These are phyloP conservation scores for Boletus vinaceobasis DNA, from an alignment of 768 basidiomycete genomes.

Conservation along the genomic window DNA sequence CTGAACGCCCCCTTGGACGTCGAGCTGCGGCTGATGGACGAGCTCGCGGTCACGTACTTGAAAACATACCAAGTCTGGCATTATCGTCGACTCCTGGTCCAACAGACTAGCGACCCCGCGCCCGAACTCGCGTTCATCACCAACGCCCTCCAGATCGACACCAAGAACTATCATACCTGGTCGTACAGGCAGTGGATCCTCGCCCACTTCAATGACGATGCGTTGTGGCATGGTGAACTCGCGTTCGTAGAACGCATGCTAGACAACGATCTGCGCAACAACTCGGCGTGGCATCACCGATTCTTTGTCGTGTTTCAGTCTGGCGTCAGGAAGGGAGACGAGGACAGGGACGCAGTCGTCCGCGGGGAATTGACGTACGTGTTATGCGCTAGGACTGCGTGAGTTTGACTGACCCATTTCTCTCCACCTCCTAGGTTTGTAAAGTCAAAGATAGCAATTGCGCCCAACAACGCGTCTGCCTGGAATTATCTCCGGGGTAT, in stretches of 20 bases:
- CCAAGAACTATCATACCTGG: constrained; percentile 99
- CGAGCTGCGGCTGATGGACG: constrained; percentile 85
- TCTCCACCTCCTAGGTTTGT: constrained; percentile 51
- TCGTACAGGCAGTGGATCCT: constrained; percentile 95
- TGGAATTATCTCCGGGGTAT: constrained; percentile 96
- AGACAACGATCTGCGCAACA: constrained; percentile 81
- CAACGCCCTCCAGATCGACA: constrained; percentile 64
- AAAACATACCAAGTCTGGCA: constrained; percentile 99
- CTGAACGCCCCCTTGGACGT: constrained; percentile 63
- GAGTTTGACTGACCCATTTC: neutral
- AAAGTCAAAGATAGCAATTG: constrained; percentile 79
- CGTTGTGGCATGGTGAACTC: constrained; percentile 74
- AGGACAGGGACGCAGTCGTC: constrained; percentile 56
- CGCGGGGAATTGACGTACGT: constrained; percentile 76
- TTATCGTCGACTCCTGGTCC: constrained; percentile 76
- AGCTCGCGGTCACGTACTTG: constrained; percentile 74
- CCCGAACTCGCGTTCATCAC: constrained; percentile 83
- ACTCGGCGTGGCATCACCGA: constrained; percentile 96
- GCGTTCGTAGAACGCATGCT: constrained; percentile 70
- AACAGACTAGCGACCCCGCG: constrained; percentile 45
- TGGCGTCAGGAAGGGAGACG: constrained; percentile 58
- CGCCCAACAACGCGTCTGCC: constrained; percentile 90
- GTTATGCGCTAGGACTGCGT: neutral
- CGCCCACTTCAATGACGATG: constrained; percentile 72
- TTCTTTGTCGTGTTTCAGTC: constrained; percentile 82